phyloP scores from a whole-genome alignment of 495 filamentous ascomycete species.

The Penicillium macrosclerotiorum region DNA sequence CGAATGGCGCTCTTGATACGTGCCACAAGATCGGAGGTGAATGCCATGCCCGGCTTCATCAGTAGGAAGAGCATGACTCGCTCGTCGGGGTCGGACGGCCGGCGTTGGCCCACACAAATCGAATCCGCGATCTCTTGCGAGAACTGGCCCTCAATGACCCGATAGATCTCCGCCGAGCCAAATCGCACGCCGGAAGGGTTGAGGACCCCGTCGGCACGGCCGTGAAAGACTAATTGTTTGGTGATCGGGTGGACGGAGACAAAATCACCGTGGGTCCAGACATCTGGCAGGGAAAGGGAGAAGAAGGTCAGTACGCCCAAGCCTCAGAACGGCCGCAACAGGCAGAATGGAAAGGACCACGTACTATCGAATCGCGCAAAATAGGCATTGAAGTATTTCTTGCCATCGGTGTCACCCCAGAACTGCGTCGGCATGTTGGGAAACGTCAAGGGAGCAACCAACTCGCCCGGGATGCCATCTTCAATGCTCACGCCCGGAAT shows the following conservation, averaged over 20 bases:
- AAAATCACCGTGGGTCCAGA: slow-evolving; percentile 83
- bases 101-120: slow-evolving; percentile 72
- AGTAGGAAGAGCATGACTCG: slow-evolving; percentile 58
- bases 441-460: slow-evolving; percentile 66
- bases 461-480: slow-evolving; percentile 66
- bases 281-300: slow-evolving; percentile 32
- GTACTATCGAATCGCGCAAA: slow-evolving; percentile 63
- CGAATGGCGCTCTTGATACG: slow-evolving; percentile 62
- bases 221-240: slow-evolving; percentile 63
- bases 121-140: slow-evolving; percentile 59
- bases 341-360: not conserved
- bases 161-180: slow-evolving; percentile 76
- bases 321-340: too few species aligned
- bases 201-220: slow-evolving; percentile 73
- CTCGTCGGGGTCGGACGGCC: slow-evolving; percentile 68
- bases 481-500: slow-evolving; percentile 52
- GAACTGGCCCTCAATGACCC: slow-evolving; percentile 67
- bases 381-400: slow-evolving; percentile 67
- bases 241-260: slow-evolving; percentile 67
- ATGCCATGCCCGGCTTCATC: slow-evolving; percentile 49
- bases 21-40: slow-evolving; percentile 54
- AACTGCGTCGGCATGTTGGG: slow-evolving; percentile 73
- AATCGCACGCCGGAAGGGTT: slow-evolving; percentile 79
- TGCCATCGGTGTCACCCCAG: slow-evolving; percentile 58
- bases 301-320: too few species aligned